Base-by-base conservation (phyloP, 225 moss, liverwort and hornwort genomes). In the Pleurozium schreberi region DNA sequence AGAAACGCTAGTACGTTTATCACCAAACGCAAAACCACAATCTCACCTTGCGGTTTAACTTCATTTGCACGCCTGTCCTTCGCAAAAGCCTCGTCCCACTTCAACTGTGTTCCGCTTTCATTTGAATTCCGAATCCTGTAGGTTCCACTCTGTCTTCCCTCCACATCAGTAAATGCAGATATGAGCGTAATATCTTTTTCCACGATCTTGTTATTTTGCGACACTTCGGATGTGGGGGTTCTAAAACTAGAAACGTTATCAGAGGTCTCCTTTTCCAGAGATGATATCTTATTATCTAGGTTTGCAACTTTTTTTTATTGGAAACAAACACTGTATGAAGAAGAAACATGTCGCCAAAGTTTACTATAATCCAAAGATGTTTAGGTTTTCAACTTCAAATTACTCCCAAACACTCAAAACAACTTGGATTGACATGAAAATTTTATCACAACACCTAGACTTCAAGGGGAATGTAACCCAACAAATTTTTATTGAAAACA, bases 41-140 rank as follows among this genome's bases (percentile, higher is more conserved):
- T 82, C 91, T 93, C 61, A 92, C 93, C 69, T 84, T 88, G 88
- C 34, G 91, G 84, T 80, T 89, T 36, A 30, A 12, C 78, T 91
- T 80, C 74, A 85, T 88, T 65, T 75, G 34, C 63, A 83, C 61
- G 83, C 59, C 67, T 71, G 47, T 76, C 81, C 86, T 80, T 87
- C 28, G 91, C 50, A 81, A 94, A 90, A 40, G 70, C 94, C 80
- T 91, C 94, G 75, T 89, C 90, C 94, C 94, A 94, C 76, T 89
- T 91, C 85, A 87, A 74, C 83, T 86, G 91, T 27, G 81, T 68
- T 84, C 75, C 84, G 45, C 49, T 90, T 50, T 40, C 89, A 87
- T 88, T 80, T 12, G 65, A 86, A 45, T 91, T 86, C 47, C 85
- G 87, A 77, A 87, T 86, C 86, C 84, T 86, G 81, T 88, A 94